Conservation (phyloP, 768 basidiomycete species). For the Xanthoconium stramineum region DNA sequence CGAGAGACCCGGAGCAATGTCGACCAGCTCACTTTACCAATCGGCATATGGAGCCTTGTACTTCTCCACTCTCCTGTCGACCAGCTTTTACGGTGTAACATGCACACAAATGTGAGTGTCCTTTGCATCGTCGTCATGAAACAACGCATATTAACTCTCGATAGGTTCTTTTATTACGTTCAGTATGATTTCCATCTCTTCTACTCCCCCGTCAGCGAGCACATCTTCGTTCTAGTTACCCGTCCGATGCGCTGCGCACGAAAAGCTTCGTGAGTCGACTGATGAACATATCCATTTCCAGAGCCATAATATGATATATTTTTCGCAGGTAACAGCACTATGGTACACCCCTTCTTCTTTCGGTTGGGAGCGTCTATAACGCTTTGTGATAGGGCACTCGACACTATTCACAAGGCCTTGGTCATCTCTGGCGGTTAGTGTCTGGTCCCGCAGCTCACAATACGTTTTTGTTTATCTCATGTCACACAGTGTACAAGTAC, state of each 20-base stretch:
- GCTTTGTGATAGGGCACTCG: neutral
- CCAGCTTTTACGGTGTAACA: neutral
- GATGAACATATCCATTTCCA: neutral
- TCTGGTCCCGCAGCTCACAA: neutral
- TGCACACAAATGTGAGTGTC: constrained; percentile 10
- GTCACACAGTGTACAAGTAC: neutral
- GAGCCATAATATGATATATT: neutral
- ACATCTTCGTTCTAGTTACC: neutral
- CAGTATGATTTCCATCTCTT: neutral
- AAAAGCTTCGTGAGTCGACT: constrained; percentile 6
- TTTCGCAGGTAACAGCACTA: constrained; percentile 4
- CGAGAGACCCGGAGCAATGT: too few relatives aligned
- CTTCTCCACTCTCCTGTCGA: neutral
- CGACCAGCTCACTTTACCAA: neutral
- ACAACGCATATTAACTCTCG: neutral
- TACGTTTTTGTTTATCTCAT: neutral
- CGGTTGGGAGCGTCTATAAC: neutral
- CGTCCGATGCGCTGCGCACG: neutral
- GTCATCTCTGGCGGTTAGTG: constrained; percentile 4
- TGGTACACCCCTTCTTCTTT: neutral
- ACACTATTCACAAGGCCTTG: constrained; percentile 12
- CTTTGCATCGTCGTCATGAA: too few relatives aligned
- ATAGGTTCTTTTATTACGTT: constrained; percentile 8
- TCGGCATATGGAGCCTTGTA: neutral
- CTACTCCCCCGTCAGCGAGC: neutral